phyloP scores from a whole-genome alignment of 2,329 filamentous ascomycete species.

The Fusarium piperis region DNA sequence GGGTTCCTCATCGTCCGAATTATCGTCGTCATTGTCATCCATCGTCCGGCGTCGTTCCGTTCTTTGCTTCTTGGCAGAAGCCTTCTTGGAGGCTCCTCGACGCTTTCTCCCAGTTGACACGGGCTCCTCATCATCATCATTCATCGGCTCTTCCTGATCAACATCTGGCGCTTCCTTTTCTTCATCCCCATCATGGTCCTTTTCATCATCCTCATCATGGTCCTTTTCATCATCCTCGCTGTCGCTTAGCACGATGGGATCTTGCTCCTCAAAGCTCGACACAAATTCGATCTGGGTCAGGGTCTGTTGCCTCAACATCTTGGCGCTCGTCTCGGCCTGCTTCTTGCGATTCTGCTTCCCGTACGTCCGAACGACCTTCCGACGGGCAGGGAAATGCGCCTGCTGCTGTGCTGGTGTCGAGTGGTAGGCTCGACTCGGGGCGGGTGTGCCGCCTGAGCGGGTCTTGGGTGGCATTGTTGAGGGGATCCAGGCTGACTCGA shows the following conservation, averaged over 20 bases:
- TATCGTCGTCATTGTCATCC: constrained; percentile 30
- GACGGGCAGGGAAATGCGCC: constrained; percentile 50
- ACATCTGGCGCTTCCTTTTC: constrained; percentile 27
- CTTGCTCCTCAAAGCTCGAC: constrained; percentile 47
- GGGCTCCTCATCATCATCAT: constrained; percentile 34
- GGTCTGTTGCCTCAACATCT: constrained; percentile 51
- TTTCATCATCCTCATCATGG: constrained; percentile 35
- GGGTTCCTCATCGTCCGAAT: constrained; percentile 14
- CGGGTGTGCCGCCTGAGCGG: constrained; percentile 49
- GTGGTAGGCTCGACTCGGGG: constrained; percentile 52
- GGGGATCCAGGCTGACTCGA: background rate
- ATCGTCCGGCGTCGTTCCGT: constrained; percentile 44
- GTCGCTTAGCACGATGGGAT: constrained; percentile 41
- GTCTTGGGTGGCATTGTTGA: constrained; percentile 50
- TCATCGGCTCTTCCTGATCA: constrained; percentile 6
- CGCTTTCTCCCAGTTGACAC: constrained; percentile 40
- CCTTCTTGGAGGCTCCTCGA: constrained; percentile 19
- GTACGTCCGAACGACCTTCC: constrained; percentile 49
- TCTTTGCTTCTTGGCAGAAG: constrained; percentile 15
- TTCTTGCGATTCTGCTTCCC: constrained; percentile 41
- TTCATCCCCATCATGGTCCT: constrained; percentile 30
- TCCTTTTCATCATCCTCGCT: constrained; percentile 41
- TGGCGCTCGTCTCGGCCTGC: constrained; percentile 22
- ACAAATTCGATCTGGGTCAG: constrained; percentile 55
- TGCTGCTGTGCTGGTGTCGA: constrained; percentile 51